Conservation (phyloP, 176 grass and related monocot genomes). For the Tuctoria greenei region DNA sequence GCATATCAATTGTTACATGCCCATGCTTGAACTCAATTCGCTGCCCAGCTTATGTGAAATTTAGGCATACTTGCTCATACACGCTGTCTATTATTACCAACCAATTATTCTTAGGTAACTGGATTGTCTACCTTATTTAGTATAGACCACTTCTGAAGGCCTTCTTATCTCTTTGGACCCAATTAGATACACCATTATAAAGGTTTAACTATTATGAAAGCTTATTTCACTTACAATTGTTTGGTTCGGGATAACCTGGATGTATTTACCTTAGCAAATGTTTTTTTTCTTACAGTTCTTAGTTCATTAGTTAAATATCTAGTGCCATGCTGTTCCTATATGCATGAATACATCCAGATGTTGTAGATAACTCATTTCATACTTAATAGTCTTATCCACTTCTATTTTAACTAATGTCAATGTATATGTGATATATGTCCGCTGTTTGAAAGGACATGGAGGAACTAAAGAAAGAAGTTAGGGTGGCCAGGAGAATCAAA, state of each 20-base stretch:
- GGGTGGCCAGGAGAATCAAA: slow-evolving; percentile 86
- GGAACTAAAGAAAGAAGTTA: slow-evolving; percentile 75
- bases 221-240: not conserved
- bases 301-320: not conserved
- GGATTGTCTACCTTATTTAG: not conserved
- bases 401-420: slow-evolving; percentile 15
- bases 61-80: not conserved
- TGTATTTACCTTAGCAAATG: not conserved
- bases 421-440: slow-evolving; percentile 23
- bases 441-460: slow-evolving; percentile 57
- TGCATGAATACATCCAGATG: not conserved
- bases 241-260: slow-evolving; percentile 6
- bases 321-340: slow-evolving; percentile 12
- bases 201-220: slow-evolving; percentile 12
- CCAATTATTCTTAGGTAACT: slow-evolving; percentile 14
- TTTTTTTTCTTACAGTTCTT: not conserved
- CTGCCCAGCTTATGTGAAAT: slow-evolving; percentile 11
- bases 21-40: not conserved
- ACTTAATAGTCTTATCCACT: not conserved
- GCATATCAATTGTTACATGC: slow-evolving; percentile 28
- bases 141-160: slow-evolving; percentile 9
- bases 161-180: not conserved
- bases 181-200: slow-evolving; percentile 5
- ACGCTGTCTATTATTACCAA: slow-evolving; percentile 7
- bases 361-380: slow-evolving; percentile 3